phyloP scores from a whole-genome alignment of 345 rosid species.

The Trapa bicornis region DNA sequence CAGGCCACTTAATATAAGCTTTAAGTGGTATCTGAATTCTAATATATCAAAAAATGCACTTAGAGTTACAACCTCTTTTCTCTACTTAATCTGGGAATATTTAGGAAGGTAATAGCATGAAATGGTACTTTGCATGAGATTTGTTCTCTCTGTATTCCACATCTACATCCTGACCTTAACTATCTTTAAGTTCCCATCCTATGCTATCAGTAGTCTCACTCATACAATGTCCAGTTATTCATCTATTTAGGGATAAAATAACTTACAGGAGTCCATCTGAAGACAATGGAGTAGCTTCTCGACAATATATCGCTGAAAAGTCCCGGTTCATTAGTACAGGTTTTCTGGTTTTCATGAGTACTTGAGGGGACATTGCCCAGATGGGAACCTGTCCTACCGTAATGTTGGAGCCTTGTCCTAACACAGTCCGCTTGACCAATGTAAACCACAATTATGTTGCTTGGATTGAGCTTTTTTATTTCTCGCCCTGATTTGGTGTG shows the following conservation, averaged over 20 bases:
- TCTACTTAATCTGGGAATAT: neutral
- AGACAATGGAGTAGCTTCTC: conserved; percentile 38
- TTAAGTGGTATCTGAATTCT: neutral
- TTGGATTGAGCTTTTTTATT: conserved; percentile 28
- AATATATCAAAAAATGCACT: neutral
- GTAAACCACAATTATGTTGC: conserved; percentile 39
- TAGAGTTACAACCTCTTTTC: neutral
- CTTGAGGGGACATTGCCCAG: conserved; percentile 21
- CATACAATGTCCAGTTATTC: neutral
- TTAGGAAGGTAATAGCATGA: neutral
- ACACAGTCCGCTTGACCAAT: conserved; percentile 87
- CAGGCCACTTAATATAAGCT: too few relatives aligned
- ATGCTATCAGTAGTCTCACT: neutral
- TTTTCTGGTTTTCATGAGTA: conserved; percentile 7
- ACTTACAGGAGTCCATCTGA: conserved; percentile 71
- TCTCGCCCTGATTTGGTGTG: conserved; percentile 16
- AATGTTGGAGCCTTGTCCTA: conserved; percentile 59
- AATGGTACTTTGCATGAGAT: too few relatives aligned
- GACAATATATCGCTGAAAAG: conserved; percentile 45
- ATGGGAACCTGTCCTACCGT: conserved; percentile 82
- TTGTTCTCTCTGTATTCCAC: neutral
- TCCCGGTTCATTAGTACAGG: conserved; percentile 14
- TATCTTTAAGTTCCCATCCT: neutral
- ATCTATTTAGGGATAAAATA: neutral
- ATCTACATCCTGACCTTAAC: neutral